A percentile compares a stretch with the other conserved stretches of the same genome.
Evolutionary conservation across 306 rosid genomes (phyloP).

Genomic region (Lithocarpus polystachyus): DNA sequence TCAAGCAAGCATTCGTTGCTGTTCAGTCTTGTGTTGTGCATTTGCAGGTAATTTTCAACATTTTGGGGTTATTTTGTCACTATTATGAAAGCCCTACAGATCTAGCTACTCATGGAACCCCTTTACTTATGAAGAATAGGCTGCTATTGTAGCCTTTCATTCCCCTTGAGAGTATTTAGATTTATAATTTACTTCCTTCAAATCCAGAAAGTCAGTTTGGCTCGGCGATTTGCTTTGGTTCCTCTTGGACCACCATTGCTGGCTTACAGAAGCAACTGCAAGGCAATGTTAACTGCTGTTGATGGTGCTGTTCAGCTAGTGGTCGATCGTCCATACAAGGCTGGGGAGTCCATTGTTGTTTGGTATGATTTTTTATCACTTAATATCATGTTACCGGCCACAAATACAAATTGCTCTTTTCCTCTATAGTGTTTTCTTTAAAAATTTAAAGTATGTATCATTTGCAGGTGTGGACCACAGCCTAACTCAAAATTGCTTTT

Average conservation of each 20-base stretch:
- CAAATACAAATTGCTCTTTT: not conserved
- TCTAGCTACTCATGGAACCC: not conserved
- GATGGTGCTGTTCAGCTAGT: conserved; percentile 76
- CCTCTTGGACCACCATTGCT: conserved; percentile 96
- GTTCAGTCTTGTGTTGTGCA: conserved; percentile 98
- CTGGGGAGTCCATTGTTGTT: conserved; percentile 85
- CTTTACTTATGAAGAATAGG: not conserved
- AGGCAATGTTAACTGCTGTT: conserved; percentile 84
- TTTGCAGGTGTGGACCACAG: conserved; percentile 97
- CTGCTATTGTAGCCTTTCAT: not conserved
- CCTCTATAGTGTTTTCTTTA: not conserved
- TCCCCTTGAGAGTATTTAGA: not conserved
- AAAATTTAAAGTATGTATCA: conserved; percentile 19
- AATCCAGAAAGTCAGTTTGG: conserved; percentile 92
- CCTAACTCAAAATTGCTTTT: conserved; percentile 87
- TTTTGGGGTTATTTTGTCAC: not conserved
- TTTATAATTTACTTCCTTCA: conserved; percentile 1
- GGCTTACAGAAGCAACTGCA: conserved; percentile 84
- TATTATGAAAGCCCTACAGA: not conserved
- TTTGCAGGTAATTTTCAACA: conserved; percentile 63
- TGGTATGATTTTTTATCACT: conserved; percentile 52
- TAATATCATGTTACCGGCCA: conserved; percentile 14
- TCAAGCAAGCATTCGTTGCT: conserved; percentile 98
- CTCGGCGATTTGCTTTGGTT: conserved; percentile 96
- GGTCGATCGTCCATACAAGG: conserved; percentile 82